Evolutionary conservation across 768 basidiomycete genomes (phyloP).

Genomic region (Hydnomerulius pinastri): DNA sequence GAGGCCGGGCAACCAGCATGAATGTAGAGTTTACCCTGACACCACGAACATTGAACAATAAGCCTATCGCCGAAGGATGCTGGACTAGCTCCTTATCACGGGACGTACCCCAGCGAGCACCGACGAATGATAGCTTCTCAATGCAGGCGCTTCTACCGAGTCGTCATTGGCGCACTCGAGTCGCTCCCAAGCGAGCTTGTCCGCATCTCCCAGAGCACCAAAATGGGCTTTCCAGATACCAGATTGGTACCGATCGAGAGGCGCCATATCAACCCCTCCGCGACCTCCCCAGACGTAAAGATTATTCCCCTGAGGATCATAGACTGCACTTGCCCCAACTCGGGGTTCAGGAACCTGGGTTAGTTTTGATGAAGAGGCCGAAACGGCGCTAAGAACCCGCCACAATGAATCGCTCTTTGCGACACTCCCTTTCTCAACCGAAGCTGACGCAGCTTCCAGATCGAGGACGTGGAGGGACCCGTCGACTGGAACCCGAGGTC

Average conservation of each 20-base stretch:
- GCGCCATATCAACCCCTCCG: constrained; percentile 41
- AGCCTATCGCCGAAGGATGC: too few species aligned
- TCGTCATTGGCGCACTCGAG: constrained; percentile 28
- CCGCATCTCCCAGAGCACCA: not conserved
- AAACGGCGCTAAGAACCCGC: constrained; percentile 19
- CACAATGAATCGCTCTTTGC: constrained; percentile 14
- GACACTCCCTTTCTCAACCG: not conserved
- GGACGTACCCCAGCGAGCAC: constrained; percentile 28
- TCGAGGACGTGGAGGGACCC: constrained; percentile 29
- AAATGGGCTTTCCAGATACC: constrained; percentile 32
- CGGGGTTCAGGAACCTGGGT: constrained; percentile 19
- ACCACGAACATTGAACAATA: not conserved
- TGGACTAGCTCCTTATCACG: too few species aligned
- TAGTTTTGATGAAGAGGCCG: constrained; percentile 11
- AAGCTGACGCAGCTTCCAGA: constrained; percentile 10
- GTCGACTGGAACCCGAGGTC: constrained; percentile 44
- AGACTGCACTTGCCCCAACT: constrained; percentile 23
- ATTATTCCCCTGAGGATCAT: constrained; percentile 13
- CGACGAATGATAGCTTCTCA: constrained; percentile 40
- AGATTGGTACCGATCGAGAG: constrained; percentile 29
- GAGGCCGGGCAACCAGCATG: constrained; percentile 43
- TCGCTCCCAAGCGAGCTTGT: constrained; percentile 31
- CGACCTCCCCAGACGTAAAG: constrained; percentile 50
- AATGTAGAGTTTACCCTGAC: constrained; percentile 35
- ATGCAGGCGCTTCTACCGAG: constrained; percentile 28